Evolutionary conservation across 2,329 filamentous ascomycete genomes (phyloP), one percentile per base, ranked within the genome.

Genomic region (Fusarium acutatum): DNA sequence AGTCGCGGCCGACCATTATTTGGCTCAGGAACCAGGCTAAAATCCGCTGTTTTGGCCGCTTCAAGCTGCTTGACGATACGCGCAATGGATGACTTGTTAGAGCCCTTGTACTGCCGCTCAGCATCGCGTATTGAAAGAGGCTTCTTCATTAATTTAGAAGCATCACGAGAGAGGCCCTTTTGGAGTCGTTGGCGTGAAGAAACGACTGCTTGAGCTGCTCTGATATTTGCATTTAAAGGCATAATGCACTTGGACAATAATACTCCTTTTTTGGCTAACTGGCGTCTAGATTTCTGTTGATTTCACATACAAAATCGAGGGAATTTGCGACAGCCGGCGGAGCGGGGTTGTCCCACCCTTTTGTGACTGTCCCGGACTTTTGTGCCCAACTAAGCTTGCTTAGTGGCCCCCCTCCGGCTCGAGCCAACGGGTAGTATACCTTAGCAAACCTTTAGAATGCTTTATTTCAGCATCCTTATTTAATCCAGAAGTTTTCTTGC

Each of bases 401-500:
- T 34, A 34, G 32, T 34, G 12, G 32, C 32, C 32, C 12, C 32
- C 32, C 32, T 13, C 30, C 30, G 30, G 32, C 32, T 34, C 32
- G 32, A 34, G 32, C 32, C 32, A 34, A 34, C 32, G 11, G 18
- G 35, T 37, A 20, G 17, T n/a, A n/a, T n/a, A n/a, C n/a, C n/a
- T n/a, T n/a, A n/a, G n/a, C n/a, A n/a, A n/a, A n/a, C n/a, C n/a
- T n/a, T n/a, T n/a, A n/a, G n/a, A n/a, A n/a, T n/a, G n/a, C n/a
- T n/a, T n/a, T n/a, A n/a, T n/a, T n/a, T n/a, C n/a, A n/a, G n/a
- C n/a, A n/a, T n/a, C n/a, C n/a, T n/a, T n/a, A n/a, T n/a, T n/a
- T n/a, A n/a, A n/a, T n/a, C n/a, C n/a, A n/a, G n/a, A 3, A 13
- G 7, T 20, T 10, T 6, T 0, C 17, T 26, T 14, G 4, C 5